Base-by-base conservation (phyloP, 2,329 filamentous ascomycete species). In the Diaporthe citrichinensis region DNA sequence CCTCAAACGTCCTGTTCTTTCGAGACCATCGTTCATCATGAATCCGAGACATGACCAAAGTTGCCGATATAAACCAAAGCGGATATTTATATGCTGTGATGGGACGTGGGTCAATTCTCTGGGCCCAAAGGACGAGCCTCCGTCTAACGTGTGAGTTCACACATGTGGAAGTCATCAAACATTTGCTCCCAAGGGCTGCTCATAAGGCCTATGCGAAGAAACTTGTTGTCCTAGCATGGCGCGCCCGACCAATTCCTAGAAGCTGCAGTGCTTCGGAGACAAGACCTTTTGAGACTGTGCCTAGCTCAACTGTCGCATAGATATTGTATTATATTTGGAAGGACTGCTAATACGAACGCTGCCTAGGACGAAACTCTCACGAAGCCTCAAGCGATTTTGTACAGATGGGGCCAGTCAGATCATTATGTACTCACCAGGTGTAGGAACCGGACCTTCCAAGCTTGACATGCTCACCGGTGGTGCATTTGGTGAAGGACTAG, bases 81-180 rank as follows among this genome's bases (percentile, higher is more conserved):
- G 81, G 2, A 76, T 83, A 34, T 78, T 84, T 31, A 71, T 82
- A 23, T 83, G 81, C 53, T 83, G 82, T 65, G 82, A 84, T 71
- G 82, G 82, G 28, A 83, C 82, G 0, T 84, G 82, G 82, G 80
- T 81, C 78, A 81, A 83, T 71, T 81, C 81, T 12, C 34, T 82
- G n/a, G 81, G 69, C 39, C 34, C 41, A 20, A 46, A 76, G 39
- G 73, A 51, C 12, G 78, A 80, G 25, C 81, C 81, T 1, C 80
- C 80, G 8, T 82, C 81, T 68, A 82, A 82, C 69, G 81, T 82
- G 59, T 68, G 15, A 68, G 65, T 53, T 23, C 17, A 2, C 25
- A 9, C 23, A 39, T 44, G 12, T 49, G 20, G 20, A 25, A 25
- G 2, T 2, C 10, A 20, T 36, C 31, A 36, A 7, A 25, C 2